A percentile compares a stretch with the other conserved stretches of the same genome.
Conservation (phyloP, 805 yeast genomes). For the Ogataea methanolica region DNA sequence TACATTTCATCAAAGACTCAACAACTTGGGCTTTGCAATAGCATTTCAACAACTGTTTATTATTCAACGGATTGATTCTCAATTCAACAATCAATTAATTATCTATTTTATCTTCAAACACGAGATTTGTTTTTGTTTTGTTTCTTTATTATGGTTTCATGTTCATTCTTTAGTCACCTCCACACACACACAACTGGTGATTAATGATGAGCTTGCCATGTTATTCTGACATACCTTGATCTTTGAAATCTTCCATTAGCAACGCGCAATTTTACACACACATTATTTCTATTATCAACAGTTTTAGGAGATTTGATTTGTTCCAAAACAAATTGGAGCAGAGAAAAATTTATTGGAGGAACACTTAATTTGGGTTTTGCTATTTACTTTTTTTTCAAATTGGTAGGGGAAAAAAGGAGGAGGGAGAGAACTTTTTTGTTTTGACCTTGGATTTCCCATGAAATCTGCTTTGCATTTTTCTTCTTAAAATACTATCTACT, state of each 20-base stretch:
- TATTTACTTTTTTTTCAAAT: neutral
- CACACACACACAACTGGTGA: neutral
- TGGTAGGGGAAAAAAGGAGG: conserved; percentile 4
- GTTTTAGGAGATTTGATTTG: neutral
- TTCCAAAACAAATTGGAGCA: too few species aligned
- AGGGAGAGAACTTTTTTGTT: conserved; percentile 18
- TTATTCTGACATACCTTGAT: too few species aligned
- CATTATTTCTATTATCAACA: neutral
- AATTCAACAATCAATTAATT: neutral
- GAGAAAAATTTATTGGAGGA: neutral
- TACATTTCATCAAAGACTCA: too few species aligned
- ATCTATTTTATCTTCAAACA: neutral
- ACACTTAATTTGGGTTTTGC: neutral
- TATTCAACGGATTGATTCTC: too few species aligned
- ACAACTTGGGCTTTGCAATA: too few species aligned
- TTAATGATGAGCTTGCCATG: too few species aligned
- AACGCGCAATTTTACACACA: conserved; percentile 4
- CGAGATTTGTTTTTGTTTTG: neutral
- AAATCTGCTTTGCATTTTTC: neutral
- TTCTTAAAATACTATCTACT: too few species aligned
- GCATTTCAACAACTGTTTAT: too few species aligned
- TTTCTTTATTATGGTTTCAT: neutral
- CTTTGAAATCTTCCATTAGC: neutral
- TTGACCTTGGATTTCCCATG: neutral
- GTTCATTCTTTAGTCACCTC: neutral